These are phyloP conservation scores for Sclerotinia borealis DNA, from an alignment of 2,329 filamentous ascomycete genomes.

Conservation along the genomic window DNA sequence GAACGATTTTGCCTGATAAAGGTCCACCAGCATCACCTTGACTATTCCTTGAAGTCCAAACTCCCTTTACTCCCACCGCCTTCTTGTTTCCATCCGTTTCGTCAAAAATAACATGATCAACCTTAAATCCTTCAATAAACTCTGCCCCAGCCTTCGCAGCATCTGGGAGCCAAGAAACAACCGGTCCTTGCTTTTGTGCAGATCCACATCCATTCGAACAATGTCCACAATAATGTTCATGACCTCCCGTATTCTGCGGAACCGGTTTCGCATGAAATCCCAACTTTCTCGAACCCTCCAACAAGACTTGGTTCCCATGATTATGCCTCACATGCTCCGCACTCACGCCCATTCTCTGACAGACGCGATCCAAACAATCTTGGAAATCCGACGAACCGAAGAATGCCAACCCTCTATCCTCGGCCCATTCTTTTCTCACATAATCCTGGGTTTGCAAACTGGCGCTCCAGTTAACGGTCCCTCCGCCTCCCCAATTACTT, in stretches of 20 bases:
- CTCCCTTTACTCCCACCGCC: constrained; percentile 66
- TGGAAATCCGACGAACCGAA: constrained; percentile 72
- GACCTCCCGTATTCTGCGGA: constrained; percentile 72
- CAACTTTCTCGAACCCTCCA: constrained; percentile 68
- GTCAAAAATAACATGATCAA: constrained; percentile 65
- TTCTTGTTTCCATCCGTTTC: constrained; percentile 41
- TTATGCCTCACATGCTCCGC: constrained; percentile 65
- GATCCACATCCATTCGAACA: constrained; percentile 57
- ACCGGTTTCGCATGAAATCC: constrained; percentile 65
- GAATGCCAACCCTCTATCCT: constrained; percentile 57
- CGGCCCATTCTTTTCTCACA: constrained; percentile 77
- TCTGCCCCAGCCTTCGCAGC: constrained; percentile 69
- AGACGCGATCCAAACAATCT: constrained; percentile 72
- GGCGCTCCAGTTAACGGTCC: constrained; percentile 80
- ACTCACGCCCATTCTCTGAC: constrained; percentile 69
- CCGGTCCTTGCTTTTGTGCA: constrained; percentile 72
- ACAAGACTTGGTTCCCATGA: constrained; percentile 60
- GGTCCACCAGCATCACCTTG: constrained; percentile 51
- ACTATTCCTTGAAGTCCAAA: constrained; percentile 67
- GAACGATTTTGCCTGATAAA: constrained; percentile 42
- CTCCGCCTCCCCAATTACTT: constrained; percentile 76
- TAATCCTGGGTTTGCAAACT: constrained; percentile 61
- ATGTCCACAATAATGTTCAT: constrained; percentile 67
- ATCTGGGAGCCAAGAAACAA: constrained; percentile 70
- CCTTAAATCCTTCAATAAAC: constrained; percentile 79